These are phyloP conservation scores for Leishmania amazonensis DNA, from an alignment of 208 protist genomes.

Conservation along the genomic window DNA sequence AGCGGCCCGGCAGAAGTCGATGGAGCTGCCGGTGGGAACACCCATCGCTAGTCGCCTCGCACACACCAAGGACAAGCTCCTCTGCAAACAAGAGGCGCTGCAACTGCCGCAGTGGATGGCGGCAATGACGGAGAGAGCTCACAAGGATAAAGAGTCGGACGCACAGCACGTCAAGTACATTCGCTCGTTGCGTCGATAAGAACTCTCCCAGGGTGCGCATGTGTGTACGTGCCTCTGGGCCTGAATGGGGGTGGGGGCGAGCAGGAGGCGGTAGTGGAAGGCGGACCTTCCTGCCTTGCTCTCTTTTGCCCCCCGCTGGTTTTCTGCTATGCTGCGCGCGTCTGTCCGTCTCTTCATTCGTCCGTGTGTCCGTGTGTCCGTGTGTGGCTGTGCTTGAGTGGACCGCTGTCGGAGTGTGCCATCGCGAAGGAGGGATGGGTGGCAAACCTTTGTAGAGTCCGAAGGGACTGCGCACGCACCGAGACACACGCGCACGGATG, in stretches of 20 bases:
- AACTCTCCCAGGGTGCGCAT: not conserved
- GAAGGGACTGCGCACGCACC: no score
- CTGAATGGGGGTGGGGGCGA: not conserved
- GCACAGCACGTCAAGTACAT: conserved; percentile 35
- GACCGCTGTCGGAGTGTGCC: not conserved
- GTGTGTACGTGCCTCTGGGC: not conserved
- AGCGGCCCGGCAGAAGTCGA: conserved; percentile 34
- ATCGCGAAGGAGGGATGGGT: not conserved
- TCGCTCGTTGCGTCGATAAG: conserved; percentile 19
- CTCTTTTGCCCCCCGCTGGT: not conserved
- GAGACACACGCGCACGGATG: not conserved
- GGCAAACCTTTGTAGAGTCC: no score
- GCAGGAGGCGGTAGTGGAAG: not conserved
- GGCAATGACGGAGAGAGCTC: conserved; percentile 23
- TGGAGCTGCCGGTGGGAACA: conserved; percentile 41
- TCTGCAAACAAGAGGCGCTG: conserved; percentile 28
- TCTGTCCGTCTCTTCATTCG: not conserved
- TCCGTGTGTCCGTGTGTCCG: not conserved
- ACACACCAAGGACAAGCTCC: conserved; percentile 51
- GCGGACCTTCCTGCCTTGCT: not conserved
- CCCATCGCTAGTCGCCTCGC: conserved; percentile 39
- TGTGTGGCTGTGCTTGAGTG: not conserved
- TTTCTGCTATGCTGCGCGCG: conserved; percentile 2
- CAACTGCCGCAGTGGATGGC: conserved; percentile 29
- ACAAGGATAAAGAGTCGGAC: conserved; percentile 32